A percentile compares a stretch with the other conserved stretches of the same genome.
Conservation (phyloP, 768 basidiomycete genomes). For the Mycena floridula region DNA sequence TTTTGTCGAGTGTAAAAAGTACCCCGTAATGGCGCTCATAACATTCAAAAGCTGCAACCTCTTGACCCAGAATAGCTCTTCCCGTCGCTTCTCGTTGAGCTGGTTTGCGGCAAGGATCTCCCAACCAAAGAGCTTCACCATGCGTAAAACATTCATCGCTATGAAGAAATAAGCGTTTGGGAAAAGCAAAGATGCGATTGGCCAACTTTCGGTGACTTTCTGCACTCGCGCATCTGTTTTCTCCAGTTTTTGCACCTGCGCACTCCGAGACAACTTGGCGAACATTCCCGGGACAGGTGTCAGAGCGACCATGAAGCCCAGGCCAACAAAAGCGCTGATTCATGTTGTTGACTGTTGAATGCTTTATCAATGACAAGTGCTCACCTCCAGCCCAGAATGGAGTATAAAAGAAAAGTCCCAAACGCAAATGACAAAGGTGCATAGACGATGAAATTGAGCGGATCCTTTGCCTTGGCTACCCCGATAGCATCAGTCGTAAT, state of each 20-base stretch:
- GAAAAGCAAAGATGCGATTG: conserved; percentile 20
- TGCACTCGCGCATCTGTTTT: conserved; percentile 42
- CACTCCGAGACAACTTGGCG: conserved; percentile 24
- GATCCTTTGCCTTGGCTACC: conserved; percentile 6
- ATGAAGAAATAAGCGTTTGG: conserved; percentile 9
- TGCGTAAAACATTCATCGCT: conserved; percentile 33
- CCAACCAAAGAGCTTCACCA: conserved; percentile 48
- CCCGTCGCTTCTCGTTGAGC: conserved; percentile 37
- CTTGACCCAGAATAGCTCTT: conserved; percentile 35
- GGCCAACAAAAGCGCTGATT: conserved; percentile 37
- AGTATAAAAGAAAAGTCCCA: conserved; percentile 16
- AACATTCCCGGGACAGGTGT: conserved; percentile 38
- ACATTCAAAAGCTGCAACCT: conserved; percentile 33
- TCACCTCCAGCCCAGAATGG: conserved; percentile 14
- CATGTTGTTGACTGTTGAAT: too few species aligned
- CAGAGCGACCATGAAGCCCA: conserved; percentile 32
- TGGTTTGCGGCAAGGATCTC: conserved; percentile 37
- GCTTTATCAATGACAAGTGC: too few species aligned
- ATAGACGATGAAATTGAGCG: conserved; percentile 4
- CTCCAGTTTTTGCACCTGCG: conserved; percentile 32
- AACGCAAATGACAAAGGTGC: conserved; percentile 2
- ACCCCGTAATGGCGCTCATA: conserved; percentile 28
- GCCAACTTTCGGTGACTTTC: conserved; percentile 35
- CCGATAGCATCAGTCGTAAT: conserved; percentile 40
- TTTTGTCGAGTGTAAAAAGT: conserved; percentile 42